Evolutionary conservation across 495 filamentous ascomycete genomes (phyloP), one percentile per base, ranked within the genome.

Genomic region (Poronia punctata): DNA sequence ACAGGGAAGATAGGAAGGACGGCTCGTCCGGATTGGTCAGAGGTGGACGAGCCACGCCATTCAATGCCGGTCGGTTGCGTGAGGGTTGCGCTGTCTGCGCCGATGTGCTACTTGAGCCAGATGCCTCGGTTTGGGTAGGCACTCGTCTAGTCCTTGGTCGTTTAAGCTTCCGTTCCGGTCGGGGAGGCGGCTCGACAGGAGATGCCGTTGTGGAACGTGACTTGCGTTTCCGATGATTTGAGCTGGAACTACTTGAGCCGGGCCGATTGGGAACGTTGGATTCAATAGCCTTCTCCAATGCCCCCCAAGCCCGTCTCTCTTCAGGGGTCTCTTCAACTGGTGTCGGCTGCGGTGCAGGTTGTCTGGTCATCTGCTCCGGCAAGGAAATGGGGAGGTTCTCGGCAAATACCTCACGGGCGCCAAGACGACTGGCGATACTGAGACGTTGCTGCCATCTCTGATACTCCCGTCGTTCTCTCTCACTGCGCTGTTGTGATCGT

Each of bases 221-320:
- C 55, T 87, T 90, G 29, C 88, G 73, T 60, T 95, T 95, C 31
- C 84, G 65, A 15, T 53, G 52, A 39, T 33, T 59, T 26, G 55
- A 54, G 28, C 46, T 48, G 6, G 40, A 25, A n/a, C n/a, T n/a
- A n/a, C n/a, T n/a, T n/a, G n/a, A n/a, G 10, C 40, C 45, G 9
- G 32, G 16, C 8, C 35, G 42, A 31, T 62, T 67, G 10, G 61
- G 47, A n/a, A 43, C 47, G 36, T 83, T 76, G 15, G 80, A 71
- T 21, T 88, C 81, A 50, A 83, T 76, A 24, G 86, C 86, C 46
- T 79, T 84, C 48, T 96, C 88, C 40, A 95, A 80, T 15, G 80
- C 86, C 38, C 88, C 86, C 89, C 89, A 96, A 8, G 89, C 89
- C 20, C 77, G 72, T 46, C 80, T 72, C 54, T 93, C 88, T 40